Evolutionary conservation across 768 basidiomycete species (phyloP).

Genomic region (Termitomyces sp.): DNA sequence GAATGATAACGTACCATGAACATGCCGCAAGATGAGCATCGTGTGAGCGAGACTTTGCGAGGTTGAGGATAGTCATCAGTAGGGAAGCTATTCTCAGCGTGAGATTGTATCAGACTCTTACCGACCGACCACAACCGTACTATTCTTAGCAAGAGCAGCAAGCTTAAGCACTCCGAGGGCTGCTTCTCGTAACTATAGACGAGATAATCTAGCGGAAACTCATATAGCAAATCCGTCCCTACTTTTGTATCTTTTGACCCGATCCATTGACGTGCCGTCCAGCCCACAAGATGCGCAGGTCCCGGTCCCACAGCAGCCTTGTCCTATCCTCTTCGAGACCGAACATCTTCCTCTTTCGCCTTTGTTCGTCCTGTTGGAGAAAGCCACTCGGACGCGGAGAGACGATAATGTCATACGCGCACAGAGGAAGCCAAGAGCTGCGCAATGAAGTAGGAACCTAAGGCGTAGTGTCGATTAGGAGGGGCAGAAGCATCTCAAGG

Average conservation of each 20-base stretch:
- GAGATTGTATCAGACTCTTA: too few species aligned
- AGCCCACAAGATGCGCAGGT: not conserved
- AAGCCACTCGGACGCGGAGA: constrained; percentile 56
- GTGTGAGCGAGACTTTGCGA: constrained; percentile 54
- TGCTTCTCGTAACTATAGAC: constrained; percentile 2
- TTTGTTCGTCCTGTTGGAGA: constrained; percentile 42
- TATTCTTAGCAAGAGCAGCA: constrained; percentile 65
- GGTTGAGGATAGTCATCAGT: constrained; percentile 41
- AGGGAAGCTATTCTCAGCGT: constrained; percentile 27
- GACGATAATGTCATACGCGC: constrained; percentile 46
- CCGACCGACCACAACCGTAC: constrained; percentile 40
- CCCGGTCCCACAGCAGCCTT: not conserved
- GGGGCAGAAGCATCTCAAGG: constrained; percentile 64
- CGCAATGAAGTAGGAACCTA: constrained; percentile 47
- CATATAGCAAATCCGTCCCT: not conserved
- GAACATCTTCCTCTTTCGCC: not conserved
- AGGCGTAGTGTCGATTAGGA: constrained; percentile 10
- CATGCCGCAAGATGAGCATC: constrained; percentile 71
- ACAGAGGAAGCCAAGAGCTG: constrained; percentile 55
- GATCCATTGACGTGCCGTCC: not conserved
- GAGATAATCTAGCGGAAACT: not conserved
- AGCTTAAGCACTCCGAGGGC: constrained; percentile 40
- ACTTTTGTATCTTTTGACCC: not conserved
- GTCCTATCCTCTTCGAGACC: constrained; percentile 1
- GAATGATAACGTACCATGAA: constrained; percentile 60